Percentiles rank a stretch among this genome's conserved stretches.
Evolutionary conservation across 164 flowering plant genomes (phyloP).

Genomic region (Chimonanthus praecox): DNA sequence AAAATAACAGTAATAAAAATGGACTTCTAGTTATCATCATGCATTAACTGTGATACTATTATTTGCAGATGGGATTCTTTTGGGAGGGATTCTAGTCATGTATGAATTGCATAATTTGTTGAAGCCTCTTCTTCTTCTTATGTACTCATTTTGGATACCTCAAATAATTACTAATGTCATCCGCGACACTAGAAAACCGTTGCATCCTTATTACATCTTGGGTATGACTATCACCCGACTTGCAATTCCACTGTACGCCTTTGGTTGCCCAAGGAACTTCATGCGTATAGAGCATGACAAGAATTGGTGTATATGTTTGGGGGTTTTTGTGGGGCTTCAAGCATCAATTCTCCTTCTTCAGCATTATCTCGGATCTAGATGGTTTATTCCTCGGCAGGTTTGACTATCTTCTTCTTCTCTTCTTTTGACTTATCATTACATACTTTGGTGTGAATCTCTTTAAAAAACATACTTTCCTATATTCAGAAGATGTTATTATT

Average conservation of each 20-base stretch:
- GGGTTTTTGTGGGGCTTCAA: conserved; percentile 65
- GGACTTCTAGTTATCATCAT: background rate
- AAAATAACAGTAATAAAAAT: too few species aligned
- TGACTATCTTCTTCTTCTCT: conserved; percentile 4
- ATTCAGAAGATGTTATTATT: background rate
- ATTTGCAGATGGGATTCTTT: conserved; percentile 90
- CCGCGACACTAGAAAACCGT: conserved; percentile 90
- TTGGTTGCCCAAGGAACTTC: conserved; percentile 94
- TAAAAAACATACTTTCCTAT: background rate
- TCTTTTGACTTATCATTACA: background rate
- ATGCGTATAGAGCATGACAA: conserved; percentile 86
- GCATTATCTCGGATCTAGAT: conserved; percentile 93
- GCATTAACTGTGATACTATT: background rate
- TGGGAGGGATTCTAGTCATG: conserved; percentile 95
- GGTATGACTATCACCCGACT: conserved; percentile 87
- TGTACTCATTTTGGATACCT: conserved; percentile 98
- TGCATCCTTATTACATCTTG: conserved; percentile 90
- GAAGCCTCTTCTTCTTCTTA: conserved; percentile 67
- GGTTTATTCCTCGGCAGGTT: conserved; percentile 98
- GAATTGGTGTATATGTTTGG: conserved; percentile 75
- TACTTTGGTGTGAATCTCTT: background rate
- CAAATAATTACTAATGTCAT: conserved; percentile 77
- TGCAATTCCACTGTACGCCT: conserved; percentile 83
- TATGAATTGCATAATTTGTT: conserved; percentile 79
- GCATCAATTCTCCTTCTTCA: conserved; percentile 84